Evolutionary conservation across 345 rosid species (phyloP).

Genomic region (Populus alba): DNA sequence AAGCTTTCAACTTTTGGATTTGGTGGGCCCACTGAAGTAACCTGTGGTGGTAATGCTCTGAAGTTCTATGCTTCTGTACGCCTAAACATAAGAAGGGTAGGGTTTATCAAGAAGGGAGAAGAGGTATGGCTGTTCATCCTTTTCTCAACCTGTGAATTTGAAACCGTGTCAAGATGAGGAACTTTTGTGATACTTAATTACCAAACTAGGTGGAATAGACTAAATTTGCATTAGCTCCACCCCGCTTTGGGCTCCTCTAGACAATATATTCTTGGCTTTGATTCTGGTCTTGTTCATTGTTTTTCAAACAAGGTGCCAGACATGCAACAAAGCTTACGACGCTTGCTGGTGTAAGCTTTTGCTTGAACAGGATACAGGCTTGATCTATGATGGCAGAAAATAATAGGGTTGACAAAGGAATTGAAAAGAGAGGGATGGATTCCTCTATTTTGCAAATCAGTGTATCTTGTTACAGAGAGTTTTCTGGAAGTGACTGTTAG

Average conservation of each 20-base stretch:
- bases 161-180: neutral
- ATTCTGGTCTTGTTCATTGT: neutral
- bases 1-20: conserved; percentile 90
- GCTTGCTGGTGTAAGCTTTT: neutral
- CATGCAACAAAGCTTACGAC: neutral
- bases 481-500: neutral
- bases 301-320: neutral
- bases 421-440: neutral
- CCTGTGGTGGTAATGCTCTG: conserved; percentile 97
- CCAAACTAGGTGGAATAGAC: neutral
- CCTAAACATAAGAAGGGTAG: conserved; percentile 63
- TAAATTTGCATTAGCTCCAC: neutral
- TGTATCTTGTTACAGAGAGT: neutral
- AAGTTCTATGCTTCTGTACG: conserved; percentile 98
- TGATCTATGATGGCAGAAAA: neutral
- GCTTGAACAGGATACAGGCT: neutral
- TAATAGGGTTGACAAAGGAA: neutral
- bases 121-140: conserved; percentile 48
- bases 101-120: conserved; percentile 81
- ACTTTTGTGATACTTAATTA: neutral
- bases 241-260: neutral
- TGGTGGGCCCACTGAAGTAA: conserved; percentile 93
- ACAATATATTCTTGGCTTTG: neutral
- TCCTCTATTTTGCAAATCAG: neutral
- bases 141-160: neutral